Evolutionary conservation across 2,329 filamentous ascomycete genomes (phyloP).

Genomic region (Bipolaris victoriae): DNA sequence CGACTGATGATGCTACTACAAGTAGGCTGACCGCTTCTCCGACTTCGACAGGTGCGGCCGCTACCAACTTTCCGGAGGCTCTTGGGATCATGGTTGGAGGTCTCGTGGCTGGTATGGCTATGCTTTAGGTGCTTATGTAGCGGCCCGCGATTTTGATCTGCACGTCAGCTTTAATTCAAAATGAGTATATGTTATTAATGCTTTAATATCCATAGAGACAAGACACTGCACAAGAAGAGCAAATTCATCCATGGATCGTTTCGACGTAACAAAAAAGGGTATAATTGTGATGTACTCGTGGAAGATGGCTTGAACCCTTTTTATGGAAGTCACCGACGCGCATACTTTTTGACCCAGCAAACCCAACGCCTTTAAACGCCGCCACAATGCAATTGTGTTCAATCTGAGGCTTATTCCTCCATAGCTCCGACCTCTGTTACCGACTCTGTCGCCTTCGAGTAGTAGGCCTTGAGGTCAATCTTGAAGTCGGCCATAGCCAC

Average conservation of each 20-base stretch:
- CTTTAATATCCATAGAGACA: neutral
- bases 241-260: neutral
- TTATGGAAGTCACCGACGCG: conserved; percentile 17
- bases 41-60: conserved; percentile 27
- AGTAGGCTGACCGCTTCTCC: conserved; percentile 14
- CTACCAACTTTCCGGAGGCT: conserved; percentile 19
- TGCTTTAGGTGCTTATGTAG: conserved; percentile 15
- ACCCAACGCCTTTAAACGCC: conserved; percentile 35
- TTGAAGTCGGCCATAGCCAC: conserved; percentile 90
- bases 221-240: neutral
- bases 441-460: conserved; percentile 38
- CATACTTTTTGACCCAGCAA: conserved; percentile 28
- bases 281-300: conserved; percentile 33
- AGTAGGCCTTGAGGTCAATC: conserved; percentile 75
- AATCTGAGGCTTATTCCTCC: conserved; percentile 47
- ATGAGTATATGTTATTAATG: neutral
- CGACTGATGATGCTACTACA: conserved; percentile 9
- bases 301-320: conserved; percentile 11
- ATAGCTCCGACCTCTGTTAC: conserved; percentile 61
- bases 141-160: neutral
- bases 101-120: conserved; percentile 28
- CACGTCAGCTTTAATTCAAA: neutral
- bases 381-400: conserved; percentile 27
- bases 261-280: conserved; percentile 29
- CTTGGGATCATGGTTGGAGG: conserved; percentile 30